Evolutionary conservation across 352 stramenopile genomes (phyloP), one percentile per base, ranked within the genome.

Genomic region (Globisporangium okanoganense): DNA sequence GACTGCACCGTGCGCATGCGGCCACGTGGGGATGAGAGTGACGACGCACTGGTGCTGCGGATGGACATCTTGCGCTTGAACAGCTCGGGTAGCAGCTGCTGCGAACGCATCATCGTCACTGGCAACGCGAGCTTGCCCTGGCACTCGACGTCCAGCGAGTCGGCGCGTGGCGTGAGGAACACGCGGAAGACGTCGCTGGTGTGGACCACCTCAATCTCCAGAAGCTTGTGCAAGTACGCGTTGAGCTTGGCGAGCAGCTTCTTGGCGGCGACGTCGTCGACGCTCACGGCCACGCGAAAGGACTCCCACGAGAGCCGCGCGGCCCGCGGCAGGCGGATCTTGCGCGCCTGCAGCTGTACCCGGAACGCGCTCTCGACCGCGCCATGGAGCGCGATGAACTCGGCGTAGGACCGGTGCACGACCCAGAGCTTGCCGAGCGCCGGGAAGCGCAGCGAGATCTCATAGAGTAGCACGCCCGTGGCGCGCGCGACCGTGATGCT

Each of bases 401-500:
- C 78, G 16, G 58, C 67, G 54, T 81, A 75, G 24, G 61, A 72
- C 29, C 78, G 80, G 36, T 78, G 75, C 14, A 85, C 69, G 35
- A 75, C 67, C 78, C 78, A 88, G 55, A 77, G 57, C 13, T 58
- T 65, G n/a, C 67, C 64, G 38, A 61, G 62, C 14, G 65, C 60
- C 12, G 78, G 74, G 57, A 88, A 85, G 29, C 71, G 74, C 56
- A 87, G 59, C 57, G 77, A 84, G 64, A 90, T 71, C 63, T 88
- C 76, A 67, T 82, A 90, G 56, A 70, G 71, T 29, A 62, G 44
- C 44, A 62, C 44, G 16, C 61, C 54, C 45, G 63, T 66, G 49
- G 53, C 41, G 13, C 33, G 6, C 1, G 56, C 49, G 10, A 50
- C 45, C 3, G 66, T 64, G 5, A 77, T 64, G 49, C 69, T 70